Conservation (phyloP, 306 rosid species). For the Ceratonia siliqua region DNA sequence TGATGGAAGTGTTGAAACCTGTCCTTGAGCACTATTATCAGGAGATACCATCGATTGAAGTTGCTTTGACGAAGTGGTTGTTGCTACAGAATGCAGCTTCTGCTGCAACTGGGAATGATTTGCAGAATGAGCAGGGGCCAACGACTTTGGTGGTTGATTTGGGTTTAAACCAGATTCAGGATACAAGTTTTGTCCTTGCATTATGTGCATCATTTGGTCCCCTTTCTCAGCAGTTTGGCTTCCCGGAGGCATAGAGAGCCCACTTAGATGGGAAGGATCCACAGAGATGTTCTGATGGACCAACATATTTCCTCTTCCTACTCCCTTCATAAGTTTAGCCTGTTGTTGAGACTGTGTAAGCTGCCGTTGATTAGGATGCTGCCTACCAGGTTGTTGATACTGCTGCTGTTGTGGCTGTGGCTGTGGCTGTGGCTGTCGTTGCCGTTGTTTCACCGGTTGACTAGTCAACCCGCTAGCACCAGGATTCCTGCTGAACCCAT, state of each 20-base stretch:
- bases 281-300: constrained; percentile 65
- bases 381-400: constrained; percentile 81
- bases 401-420: constrained; percentile 73
- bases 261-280: constrained; percentile 79
- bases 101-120: constrained; percentile 72
- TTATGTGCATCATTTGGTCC: constrained; percentile 69
- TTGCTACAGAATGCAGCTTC: constrained; percentile 61
- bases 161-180: constrained; percentile 71
- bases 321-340: constrained; percentile 74
- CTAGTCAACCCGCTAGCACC: constrained; percentile 60
- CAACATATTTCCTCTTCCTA: constrained; percentile 72
- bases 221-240: constrained; percentile 90
- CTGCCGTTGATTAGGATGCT: constrained; percentile 87
- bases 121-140: constrained; percentile 61
- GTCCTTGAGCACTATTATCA: constrained; percentile 63
- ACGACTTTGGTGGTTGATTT: constrained; percentile 64
- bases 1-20: constrained; percentile 56
- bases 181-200: constrained; percentile 77
- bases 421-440: constrained; percentile 72
- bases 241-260: constrained; percentile 70
- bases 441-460: constrained; percentile 79
- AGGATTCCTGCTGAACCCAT: constrained; percentile 77
- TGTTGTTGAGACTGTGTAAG: constrained; percentile 78
- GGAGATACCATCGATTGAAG: constrained; percentile 59
- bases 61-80: constrained; percentile 63